phyloP scores from a whole-genome alignment of 768 basidiomycete genomes.

The Kwoniella bestiolae region DNA sequence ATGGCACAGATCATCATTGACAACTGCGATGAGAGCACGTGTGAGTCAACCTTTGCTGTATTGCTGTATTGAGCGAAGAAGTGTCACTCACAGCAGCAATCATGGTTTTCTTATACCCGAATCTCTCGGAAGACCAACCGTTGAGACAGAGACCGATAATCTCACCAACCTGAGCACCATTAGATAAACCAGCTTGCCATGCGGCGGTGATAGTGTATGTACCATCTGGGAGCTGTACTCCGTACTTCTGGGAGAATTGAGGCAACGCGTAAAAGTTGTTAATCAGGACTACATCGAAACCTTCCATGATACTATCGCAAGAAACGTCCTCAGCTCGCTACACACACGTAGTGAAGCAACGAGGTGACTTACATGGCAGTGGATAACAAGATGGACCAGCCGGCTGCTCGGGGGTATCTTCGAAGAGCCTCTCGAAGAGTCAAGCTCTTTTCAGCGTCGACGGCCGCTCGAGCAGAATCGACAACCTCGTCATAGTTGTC shows the following conservation, averaged over 20 bases:
- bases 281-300: conserved; percentile 20
- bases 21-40: neutral
- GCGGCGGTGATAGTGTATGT: conserved; percentile 48
- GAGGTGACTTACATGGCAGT: conserved; percentile 12
- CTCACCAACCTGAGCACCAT: conserved; percentile 53
- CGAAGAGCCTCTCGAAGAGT: conserved; percentile 14
- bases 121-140: conserved; percentile 46
- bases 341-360: neutral
- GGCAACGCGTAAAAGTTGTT: conserved; percentile 34
- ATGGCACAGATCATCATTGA: conserved; percentile 34
- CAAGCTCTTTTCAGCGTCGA: conserved; percentile 9
- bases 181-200: conserved; percentile 57
- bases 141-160: conserved; percentile 49
- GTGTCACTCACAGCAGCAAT: conserved; percentile 24
- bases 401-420: conserved; percentile 18
- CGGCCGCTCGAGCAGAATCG: conserved; percentile 6
- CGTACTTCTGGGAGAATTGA: conserved; percentile 39
- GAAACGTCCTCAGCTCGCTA: neutral
- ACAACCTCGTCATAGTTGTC: conserved; percentile 13
- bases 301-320: conserved; percentile 12
- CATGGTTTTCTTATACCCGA: conserved; percentile 53
- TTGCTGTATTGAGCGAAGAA: neutral
- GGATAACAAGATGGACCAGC: conserved; percentile 18
- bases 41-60: neutral
- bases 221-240: conserved; percentile 33